phyloP scores from a whole-genome alignment of 2,329 filamentous ascomycete species.

The Fusarium nisikadoi region DNA sequence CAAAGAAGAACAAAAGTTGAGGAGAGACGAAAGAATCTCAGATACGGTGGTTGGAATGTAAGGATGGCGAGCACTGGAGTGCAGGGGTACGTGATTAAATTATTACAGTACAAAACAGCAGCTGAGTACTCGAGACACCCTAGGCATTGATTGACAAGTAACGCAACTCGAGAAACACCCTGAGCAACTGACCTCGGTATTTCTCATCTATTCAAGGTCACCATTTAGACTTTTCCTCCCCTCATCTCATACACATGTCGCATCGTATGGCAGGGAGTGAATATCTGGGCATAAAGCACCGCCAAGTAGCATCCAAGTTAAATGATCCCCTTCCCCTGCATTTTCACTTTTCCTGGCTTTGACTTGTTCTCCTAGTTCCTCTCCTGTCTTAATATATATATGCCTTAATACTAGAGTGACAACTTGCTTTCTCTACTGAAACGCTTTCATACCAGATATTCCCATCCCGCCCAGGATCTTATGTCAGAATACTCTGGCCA shows the following conservation, averaged over 20 bases:
- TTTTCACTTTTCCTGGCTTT: background rate
- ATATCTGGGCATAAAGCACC: background rate
- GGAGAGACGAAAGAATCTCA: background rate
- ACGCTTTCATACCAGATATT: background rate
- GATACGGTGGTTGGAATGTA: slow-evolving; percentile 2
- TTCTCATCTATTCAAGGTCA: background rate
- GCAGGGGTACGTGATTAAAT: background rate
- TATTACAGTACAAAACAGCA: background rate
- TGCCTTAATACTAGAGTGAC: background rate
- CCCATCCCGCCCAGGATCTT: background rate
- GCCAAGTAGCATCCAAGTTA: slow-evolving; percentile 1
- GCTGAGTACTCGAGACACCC: background rate
- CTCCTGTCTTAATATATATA: background rate
- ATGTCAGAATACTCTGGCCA: background rate
- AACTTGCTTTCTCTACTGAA: background rate
- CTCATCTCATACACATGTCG: background rate
- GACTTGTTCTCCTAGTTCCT: background rate
- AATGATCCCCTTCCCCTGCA: slow-evolving; percentile 5
- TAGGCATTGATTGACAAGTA: background rate
- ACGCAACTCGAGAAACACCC: background rate
- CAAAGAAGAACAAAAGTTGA: background rate
- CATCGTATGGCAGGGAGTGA: background rate
- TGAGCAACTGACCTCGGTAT: background rate
- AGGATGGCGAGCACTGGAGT: slow-evolving; percentile 6
- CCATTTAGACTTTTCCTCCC: too few species aligned